Percentiles rank a stretch among this genome's conserved stretches.
phyloP scores from a whole-genome alignment of 2,329 filamentous ascomycete species.

The Phialophora macrospora region DNA sequence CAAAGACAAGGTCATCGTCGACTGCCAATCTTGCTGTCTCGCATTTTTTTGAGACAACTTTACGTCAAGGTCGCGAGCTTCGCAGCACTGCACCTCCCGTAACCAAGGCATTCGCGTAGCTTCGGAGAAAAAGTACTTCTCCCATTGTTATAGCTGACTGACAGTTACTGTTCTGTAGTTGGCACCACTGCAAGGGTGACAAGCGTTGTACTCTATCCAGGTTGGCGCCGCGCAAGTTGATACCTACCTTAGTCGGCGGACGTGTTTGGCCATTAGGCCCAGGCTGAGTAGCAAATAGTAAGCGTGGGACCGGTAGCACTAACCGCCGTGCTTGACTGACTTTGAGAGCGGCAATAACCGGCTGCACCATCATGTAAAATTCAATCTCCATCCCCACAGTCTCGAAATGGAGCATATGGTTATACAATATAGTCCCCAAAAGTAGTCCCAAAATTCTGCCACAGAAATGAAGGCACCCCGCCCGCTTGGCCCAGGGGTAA shows the following conservation, averaged over 20 bases:
- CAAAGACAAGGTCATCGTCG: not conserved
- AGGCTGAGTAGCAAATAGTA: not conserved
- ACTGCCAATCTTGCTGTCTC: not conserved
- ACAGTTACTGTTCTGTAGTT: not conserved
- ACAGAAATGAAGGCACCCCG: conserved; percentile 6
- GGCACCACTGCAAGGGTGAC: not conserved
- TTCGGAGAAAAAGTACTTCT: not conserved
- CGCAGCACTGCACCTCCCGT: not conserved
- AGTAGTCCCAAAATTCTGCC: conserved; percentile 14
- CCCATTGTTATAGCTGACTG: not conserved
- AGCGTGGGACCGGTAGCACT: not conserved
- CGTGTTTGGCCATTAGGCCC: not conserved
- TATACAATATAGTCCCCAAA: not conserved
- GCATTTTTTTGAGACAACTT: conserved; percentile 6
- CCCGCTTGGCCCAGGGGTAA: conserved; percentile 40
- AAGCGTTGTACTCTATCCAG: not conserved
- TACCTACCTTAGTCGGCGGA: not conserved
- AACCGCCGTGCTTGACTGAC: not conserved
- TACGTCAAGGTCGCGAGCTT: not conserved
- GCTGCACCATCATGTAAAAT: not conserved
- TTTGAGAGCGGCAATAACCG: not conserved
- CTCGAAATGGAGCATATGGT: not conserved
- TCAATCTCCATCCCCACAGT: not conserved
- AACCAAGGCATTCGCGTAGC: not conserved
- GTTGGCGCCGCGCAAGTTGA: conserved; percentile 6